Percentiles rank a stretch among this genome's conserved stretches.
phyloP scores from a whole-genome alignment of 106 monocot species.

The Acanthochlamys bracteata region DNA sequence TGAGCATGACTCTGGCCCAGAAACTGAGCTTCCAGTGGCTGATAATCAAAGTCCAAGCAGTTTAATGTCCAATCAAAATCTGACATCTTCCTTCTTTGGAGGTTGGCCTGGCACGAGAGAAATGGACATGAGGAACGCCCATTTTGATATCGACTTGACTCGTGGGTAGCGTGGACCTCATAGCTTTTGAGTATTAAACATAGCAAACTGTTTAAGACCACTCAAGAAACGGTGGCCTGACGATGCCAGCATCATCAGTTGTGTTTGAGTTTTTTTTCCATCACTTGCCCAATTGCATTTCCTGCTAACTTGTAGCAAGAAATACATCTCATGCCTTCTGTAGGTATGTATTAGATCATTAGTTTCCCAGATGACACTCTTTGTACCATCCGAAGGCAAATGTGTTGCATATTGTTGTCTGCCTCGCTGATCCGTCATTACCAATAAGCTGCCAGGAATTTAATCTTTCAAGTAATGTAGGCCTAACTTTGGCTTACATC shows the following conservation, averaged over 20 bases:
- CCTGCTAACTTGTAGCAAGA: constrained; percentile 1
- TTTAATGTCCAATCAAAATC: constrained; percentile 5
- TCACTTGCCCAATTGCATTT: neutral
- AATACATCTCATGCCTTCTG: neutral
- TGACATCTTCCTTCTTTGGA: constrained; percentile 11
- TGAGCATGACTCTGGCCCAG: constrained; percentile 8
- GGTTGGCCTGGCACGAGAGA: constrained; percentile 26
- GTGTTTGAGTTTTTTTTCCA: neutral
- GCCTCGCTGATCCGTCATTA: too few relatives aligned
- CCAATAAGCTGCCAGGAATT: too few relatives aligned
- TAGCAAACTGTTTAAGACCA: neutral
- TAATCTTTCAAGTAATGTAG: too few relatives aligned
- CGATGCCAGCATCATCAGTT: neutral
- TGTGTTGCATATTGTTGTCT: too few relatives aligned
- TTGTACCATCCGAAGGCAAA: too few relatives aligned
- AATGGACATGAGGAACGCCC: constrained; percentile 21
- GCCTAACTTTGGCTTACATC: too few relatives aligned
- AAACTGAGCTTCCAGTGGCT: constrained; percentile 12
- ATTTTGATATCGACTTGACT: constrained; percentile 34
- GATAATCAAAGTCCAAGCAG: neutral
- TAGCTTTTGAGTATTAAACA: neutral
- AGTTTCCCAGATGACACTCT: too few relatives aligned
- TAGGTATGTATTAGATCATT: too few relatives aligned
- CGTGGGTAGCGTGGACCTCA: constrained; percentile 13
- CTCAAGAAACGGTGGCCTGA: neutral